Conservation (phyloP, 2,329 filamentous ascomycete genomes). For the Colletotrichum cuscutae region DNA sequence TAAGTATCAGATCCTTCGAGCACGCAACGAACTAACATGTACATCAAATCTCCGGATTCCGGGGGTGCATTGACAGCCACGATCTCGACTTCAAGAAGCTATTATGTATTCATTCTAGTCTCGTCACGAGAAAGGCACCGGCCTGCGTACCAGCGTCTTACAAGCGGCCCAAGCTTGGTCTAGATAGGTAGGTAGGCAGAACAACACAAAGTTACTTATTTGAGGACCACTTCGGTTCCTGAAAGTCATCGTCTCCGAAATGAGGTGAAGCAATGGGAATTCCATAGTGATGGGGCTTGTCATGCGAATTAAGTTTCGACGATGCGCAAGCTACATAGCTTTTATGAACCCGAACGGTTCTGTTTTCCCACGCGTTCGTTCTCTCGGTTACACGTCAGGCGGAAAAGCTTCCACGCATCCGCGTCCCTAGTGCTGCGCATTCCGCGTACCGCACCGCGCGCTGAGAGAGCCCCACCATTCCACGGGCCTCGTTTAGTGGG, state of each 20-base stretch:
- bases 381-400: background rate
- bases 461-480: no score
- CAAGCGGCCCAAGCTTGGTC: background rate
- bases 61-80: conserved; percentile 1
- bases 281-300: background rate
- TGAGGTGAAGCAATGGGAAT: background rate
- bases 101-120: background rate
- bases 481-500: no score
- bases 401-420: background rate
- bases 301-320: background rate
- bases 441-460: no score
- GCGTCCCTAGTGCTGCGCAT: background rate
- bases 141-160: background rate
- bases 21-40: background rate
- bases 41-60: conserved; percentile 1
- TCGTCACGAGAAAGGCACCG: background rate
- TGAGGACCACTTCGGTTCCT: no score
- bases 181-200: no score
- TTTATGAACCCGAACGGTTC: background rate
- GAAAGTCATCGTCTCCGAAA: background rate
- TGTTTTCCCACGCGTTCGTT: background rate
- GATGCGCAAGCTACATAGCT: background rate
- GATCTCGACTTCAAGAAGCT: background rate
- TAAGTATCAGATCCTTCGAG: background rate
- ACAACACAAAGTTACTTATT: no score